These are phyloP conservation scores for Rhododendron simsii DNA, from an alignment of 148 eudicot species.

Conservation along the genomic window DNA sequence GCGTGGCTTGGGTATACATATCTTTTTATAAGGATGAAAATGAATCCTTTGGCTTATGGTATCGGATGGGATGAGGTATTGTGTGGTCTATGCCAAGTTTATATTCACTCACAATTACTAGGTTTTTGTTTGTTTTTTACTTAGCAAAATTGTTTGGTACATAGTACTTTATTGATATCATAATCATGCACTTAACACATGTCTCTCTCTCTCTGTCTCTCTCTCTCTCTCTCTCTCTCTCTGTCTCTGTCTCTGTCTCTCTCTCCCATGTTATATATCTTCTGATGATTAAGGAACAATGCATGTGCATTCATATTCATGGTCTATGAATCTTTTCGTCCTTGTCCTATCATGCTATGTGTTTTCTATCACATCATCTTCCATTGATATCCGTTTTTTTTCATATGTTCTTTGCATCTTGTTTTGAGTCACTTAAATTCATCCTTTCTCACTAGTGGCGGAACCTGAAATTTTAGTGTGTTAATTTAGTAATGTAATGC, in stretches of 20 bases:
- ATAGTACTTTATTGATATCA: not conserved
- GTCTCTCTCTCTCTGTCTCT: not conserved
- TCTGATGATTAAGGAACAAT: not conserved
- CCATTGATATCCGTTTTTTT: not conserved
- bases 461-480: not conserved
- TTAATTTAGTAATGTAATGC: not conserved
- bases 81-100: not conserved
- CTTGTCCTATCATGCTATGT: not conserved
- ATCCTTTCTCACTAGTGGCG: not conserved
- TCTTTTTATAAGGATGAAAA: slow-evolving; percentile 95
- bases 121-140: not conserved
- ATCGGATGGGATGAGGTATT: slow-evolving; percentile 99
- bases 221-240: not conserved
- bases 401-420: not conserved
- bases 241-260: not conserved
- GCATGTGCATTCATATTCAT: not conserved
- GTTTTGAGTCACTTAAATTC: not conserved
- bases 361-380: not conserved
- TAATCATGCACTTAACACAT: not conserved
- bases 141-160: not conserved
- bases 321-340: not conserved
- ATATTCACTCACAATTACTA: not conserved
- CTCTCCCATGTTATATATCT: not conserved
- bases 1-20: slow-evolving; percentile 99
- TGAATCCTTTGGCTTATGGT: slow-evolving; percentile 98